Percentiles rank a stretch among this genome's conserved stretches.
These are phyloP conservation scores for Colletotrichum eremochloae DNA, from an alignment of 2,329 filamentous ascomycete genomes.

Conservation along the genomic window DNA sequence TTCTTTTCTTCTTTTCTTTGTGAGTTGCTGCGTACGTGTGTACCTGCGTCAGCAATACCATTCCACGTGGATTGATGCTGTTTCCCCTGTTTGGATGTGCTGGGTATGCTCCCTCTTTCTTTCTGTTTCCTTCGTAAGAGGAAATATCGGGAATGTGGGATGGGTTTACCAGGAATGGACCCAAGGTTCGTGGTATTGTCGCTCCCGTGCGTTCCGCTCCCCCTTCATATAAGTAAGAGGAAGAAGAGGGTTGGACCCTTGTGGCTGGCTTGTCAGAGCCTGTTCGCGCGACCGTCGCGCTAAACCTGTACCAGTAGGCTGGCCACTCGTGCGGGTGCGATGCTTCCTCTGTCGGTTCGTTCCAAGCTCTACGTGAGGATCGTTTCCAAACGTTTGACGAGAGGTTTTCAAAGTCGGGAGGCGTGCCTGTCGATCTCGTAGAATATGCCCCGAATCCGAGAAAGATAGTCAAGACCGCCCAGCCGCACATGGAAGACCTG, in stretches of 20 bases:
- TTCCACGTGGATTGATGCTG: conserved; percentile 26
- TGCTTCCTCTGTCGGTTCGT: not conserved
- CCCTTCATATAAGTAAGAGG: conserved; percentile 16
- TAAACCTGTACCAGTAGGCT: not conserved
- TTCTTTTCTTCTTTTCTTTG: too few relatives aligned
- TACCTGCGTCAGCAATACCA: conserved; percentile 37
- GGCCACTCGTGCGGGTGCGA: not conserved
- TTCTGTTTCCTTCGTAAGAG: not conserved
- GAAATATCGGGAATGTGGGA: conserved; percentile 10
- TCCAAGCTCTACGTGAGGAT: not conserved
- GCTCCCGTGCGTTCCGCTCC: conserved; percentile 42
- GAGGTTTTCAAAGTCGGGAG: conserved; percentile 12
- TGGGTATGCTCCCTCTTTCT: not conserved
- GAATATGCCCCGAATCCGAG: conserved; percentile 25
- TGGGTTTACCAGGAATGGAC: conserved; percentile 22
- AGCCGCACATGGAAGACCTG: conserved; percentile 22
- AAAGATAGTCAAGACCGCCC: conserved; percentile 18
- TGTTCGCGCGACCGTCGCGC: conserved; percentile 16
- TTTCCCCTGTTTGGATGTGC: conserved; percentile 6
- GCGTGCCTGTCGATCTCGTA: conserved; percentile 40
- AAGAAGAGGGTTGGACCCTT: conserved; percentile 36
- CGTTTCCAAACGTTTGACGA: not conserved
- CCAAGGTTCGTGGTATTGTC: conserved; percentile 33
- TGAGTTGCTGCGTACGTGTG: not conserved
- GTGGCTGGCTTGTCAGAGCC: conserved; percentile 9